Evolutionary conservation across 1,284 basidiomycete genomes (phyloP).

Genomic region (Irpex rosettiformis): DNA sequence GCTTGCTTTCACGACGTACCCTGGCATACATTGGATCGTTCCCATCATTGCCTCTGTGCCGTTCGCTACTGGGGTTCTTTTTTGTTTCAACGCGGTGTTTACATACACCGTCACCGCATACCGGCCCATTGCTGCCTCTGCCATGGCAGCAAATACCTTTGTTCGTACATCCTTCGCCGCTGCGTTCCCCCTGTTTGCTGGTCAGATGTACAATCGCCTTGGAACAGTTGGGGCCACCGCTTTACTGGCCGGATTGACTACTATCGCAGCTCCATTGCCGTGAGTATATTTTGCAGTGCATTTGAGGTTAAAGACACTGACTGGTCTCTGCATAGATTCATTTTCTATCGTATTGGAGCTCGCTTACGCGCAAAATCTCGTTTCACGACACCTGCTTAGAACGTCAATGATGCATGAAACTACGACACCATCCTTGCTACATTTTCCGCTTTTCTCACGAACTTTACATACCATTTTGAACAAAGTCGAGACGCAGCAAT

Average conservation of each 20-base stretch:
- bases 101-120: conserved; percentile 72
- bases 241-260: conserved; percentile 69
- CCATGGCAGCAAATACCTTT: conserved; percentile 73
- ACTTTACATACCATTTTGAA: neutral
- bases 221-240: conserved; percentile 76
- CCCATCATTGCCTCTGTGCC: conserved; percentile 64
- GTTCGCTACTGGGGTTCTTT: conserved; percentile 57
- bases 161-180: conserved; percentile 66
- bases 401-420: neutral
- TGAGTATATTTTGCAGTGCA: conserved; percentile 32
- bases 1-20: conserved; percentile 72
- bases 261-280: conserved; percentile 70
- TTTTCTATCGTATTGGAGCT: conserved; percentile 39
- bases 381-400: conserved; percentile 22
- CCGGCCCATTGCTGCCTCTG: conserved; percentile 73
- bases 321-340: conserved; percentile 26
- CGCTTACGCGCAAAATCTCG: conserved; percentile 35
- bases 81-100: conserved; percentile 66
- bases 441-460: neutral
- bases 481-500: neutral
- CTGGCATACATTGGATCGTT: conserved; percentile 67
- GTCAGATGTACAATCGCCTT: conserved; percentile 52
- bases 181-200: conserved; percentile 67
- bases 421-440: neutral
- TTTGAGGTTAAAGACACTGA: neutral